Evolutionary conservation across 129 eudicot species (phyloP).

Genomic region (Apium graveolens): DNA sequence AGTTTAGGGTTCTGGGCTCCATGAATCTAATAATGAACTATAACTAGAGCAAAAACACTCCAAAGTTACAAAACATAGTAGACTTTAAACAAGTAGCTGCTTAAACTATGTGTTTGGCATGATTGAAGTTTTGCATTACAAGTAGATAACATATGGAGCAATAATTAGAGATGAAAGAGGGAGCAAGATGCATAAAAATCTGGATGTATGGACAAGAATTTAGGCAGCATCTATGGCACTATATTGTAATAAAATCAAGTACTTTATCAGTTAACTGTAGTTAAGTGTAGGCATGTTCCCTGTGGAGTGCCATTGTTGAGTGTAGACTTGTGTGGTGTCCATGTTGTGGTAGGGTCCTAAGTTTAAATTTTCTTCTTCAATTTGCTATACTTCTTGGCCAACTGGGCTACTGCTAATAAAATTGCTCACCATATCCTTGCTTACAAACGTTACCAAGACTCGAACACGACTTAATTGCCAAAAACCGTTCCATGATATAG

Average conservation of each 20-base stretch:
- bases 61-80: neutral
- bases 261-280: neutral
- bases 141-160: neutral
- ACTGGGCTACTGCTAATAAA: neutral
- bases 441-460: no score
- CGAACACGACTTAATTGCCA: no score
- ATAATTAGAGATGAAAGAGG: slow-evolving; percentile 1
- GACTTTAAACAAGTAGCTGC: neutral
- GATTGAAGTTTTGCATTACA: neutral
- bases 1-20: slow-evolving; percentile 10
- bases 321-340: slow-evolving; percentile 6
- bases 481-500: no score
- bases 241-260: neutral
- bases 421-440: no score
- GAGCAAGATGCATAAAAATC: slow-evolving; percentile 3
- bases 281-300: slow-evolving; percentile 3
- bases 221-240: slow-evolving; percentile 4
- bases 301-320: slow-evolving; percentile 6
- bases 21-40: neutral
- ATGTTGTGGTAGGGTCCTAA: neutral
- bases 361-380: neutral
- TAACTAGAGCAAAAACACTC: neutral
- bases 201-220: slow-evolving; percentile 8
- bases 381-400: neutral
- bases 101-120: slow-evolving; percentile 6